Percentiles rank a stretch among this genome's conserved stretches.
Evolutionary conservation across 768 basidiomycete genomes (phyloP).

Genomic region (Auriscalpium microsporum): DNA sequence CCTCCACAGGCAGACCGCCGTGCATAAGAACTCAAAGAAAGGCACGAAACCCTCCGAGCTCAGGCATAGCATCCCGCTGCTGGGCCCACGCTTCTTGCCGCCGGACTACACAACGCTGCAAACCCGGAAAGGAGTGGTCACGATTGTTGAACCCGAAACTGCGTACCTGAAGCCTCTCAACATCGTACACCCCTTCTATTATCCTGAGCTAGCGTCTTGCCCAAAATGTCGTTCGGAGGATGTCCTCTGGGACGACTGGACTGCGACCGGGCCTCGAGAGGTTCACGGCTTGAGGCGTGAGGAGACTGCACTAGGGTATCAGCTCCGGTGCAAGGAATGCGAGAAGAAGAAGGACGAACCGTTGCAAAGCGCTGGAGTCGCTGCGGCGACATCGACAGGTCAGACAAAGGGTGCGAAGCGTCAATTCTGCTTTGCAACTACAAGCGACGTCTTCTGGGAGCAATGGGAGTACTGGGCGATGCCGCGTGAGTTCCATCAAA

Average conservation of each 20-base stretch:
- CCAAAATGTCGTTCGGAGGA: constrained; percentile 6
- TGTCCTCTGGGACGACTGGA: too few relatives aligned
- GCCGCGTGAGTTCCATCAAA: constrained; percentile 8
- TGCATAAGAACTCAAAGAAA: neutral
- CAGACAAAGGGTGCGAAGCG: neutral
- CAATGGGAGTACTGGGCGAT: constrained; percentile 16
- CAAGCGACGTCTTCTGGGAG: constrained; percentile 15
- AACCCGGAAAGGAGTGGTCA: neutral
- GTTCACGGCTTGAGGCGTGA: constrained; percentile 13
- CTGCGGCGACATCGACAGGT: too few relatives aligned
- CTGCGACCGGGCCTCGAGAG: constrained; percentile 13
- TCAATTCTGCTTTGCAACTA: constrained; percentile 11
- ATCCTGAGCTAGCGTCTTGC: constrained; percentile 6
- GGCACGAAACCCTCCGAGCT: neutral
- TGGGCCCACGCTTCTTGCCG: constrained; percentile 19
- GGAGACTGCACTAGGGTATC: constrained; percentile 12
- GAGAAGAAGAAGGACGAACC: neutral
- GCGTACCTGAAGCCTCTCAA: constrained; percentile 17
- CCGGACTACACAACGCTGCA: constrained; percentile 13
- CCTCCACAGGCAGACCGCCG: constrained; percentile 5
- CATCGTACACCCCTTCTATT: constrained; percentile 19
- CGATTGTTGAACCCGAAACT: constrained; percentile 1
- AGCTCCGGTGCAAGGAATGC: constrained; percentile 13
- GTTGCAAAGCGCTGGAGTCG: too few relatives aligned
- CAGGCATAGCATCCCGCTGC: constrained; percentile 9